phyloP scores from a whole-genome alignment of 2,329 filamentous ascomycete genomes.

The Drechslerella coelobrocha region DNA sequence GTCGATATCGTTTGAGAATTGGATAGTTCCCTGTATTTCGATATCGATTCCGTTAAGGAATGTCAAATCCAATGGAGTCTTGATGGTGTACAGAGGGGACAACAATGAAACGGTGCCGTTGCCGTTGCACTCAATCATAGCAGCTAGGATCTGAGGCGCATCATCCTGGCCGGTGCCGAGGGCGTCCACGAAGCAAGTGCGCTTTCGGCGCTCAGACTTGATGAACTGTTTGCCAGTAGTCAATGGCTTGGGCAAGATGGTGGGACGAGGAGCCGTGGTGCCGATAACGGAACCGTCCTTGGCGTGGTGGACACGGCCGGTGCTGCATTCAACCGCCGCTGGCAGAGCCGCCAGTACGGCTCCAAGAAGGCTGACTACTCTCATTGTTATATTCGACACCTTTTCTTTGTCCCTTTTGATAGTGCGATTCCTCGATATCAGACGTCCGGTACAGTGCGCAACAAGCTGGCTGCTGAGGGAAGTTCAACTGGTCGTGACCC shows the following conservation, averaged over 20 bases:
- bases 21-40: constrained; percentile 58
- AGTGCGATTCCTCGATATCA: too few species aligned
- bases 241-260: constrained; percentile 31
- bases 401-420: too few species aligned
- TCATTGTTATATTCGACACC: too few species aligned
- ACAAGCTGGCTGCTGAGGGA: not conserved
- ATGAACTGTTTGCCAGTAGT: constrained; percentile 44
- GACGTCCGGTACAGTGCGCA: not conserved
- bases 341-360: constrained; percentile 36
- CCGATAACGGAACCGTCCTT: constrained; percentile 38
- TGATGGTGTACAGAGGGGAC: constrained; percentile 67
- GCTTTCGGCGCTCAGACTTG: constrained; percentile 37
- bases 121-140: constrained; percentile 68
- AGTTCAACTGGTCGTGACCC: not conserved
- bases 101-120: constrained; percentile 69
- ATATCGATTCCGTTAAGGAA: constrained; percentile 71
- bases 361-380: constrained; percentile 22
- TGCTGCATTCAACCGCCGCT: constrained; percentile 28
- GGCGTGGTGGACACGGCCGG: constrained; percentile 38
- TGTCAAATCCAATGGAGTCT: constrained; percentile 70
- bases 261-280: constrained; percentile 36
- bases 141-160: constrained; percentile 63
- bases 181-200: constrained; percentile 44
- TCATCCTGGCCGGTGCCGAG: constrained; percentile 59
- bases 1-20: constrained; percentile 70